Base-by-base conservation (phyloP, 2,329 filamentous ascomycete genomes). In the Mycosphaerelloides madeirae region DNA sequence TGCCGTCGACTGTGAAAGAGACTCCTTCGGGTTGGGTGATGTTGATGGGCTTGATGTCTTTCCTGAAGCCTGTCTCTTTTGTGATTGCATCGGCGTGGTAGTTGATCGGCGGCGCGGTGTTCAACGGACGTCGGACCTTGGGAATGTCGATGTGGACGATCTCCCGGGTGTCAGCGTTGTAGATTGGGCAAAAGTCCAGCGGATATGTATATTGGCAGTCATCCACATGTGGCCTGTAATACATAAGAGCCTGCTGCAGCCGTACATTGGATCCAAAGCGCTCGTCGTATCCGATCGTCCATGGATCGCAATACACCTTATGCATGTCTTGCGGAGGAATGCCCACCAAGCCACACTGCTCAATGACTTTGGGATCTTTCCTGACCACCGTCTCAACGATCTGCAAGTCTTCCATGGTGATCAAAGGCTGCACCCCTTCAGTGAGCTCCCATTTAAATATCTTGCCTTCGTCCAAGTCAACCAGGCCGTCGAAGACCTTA, bases 281-380 rank as follows among this genome's bases (percentile, higher is more conserved):
- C 70, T 94, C 87, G 58, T 96, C 90, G 63, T 88, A 95, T 38
- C 90, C 90, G 66, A 96, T 95, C 1, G 90, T 95, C 90, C 90
- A 96, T 77, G 80, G 88, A 64, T 96, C 90, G 67, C 89, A 95
- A 72, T 94, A 95, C 37, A 96, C 87, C 69, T 95, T 95, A 73
- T 93, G 73, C 90, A 96, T 95, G 49, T 95, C 86, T 55, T 85
- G 77, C 44, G 76, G 76, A 11, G 87, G 79, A 48, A 96, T 87
- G 1, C 90, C 90, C 47, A 88, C 78, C 48, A 95, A 78, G 6
- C 78, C 79, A 60, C 90, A 96, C 66, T 95, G 89, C 67, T 95
- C 87, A 54, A 95, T 93, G 48, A 95, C 88, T 58, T 84, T 85
- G 12, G 86, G 80, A 61, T 95, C 87, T 57, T 81, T 82, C 53